Conservation (phyloP, 805 yeast species). For the Metschnikowia sp. region DNA sequence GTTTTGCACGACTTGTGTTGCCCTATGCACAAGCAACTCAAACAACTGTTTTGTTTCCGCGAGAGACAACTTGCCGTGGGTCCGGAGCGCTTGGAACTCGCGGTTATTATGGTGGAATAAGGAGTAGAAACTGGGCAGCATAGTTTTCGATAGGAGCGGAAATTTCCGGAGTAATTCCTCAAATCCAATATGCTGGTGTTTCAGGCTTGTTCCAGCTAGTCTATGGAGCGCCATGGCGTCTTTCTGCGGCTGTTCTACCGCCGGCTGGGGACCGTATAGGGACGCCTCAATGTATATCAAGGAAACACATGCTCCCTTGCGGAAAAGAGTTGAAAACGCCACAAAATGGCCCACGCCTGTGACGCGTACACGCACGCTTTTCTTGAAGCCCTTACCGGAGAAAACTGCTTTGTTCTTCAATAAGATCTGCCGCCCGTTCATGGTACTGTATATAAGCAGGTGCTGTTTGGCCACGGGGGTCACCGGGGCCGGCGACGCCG, state of each 20-base stretch:
- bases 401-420: constrained; percentile 53
- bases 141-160: constrained; percentile 39
- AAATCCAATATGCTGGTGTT: constrained; percentile 22
- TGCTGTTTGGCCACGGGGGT: constrained; percentile 29
- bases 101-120: constrained; percentile 42
- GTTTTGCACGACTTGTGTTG: constrained; percentile 36
- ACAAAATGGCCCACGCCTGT: constrained; percentile 44
- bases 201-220: neutral
- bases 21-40: constrained; percentile 31
- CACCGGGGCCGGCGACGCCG: constrained; percentile 19
- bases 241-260: neutral
- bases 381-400: constrained; percentile 58
- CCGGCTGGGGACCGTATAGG: constrained; percentile 9
- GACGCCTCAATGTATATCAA: constrained; percentile 51
- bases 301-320: constrained; percentile 54
- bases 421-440: constrained; percentile 53
- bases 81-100: constrained; percentile 29
- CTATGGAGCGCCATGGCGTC: neutral
- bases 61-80: constrained; percentile 26
- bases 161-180: constrained; percentile 36
- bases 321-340: constrained; percentile 58
- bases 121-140: constrained; percentile 35
- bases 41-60: constrained; percentile 28
- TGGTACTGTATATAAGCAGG: constrained; percentile 48
- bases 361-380: constrained; percentile 43